Conservation (phyloP, 805 yeast species). For the Cephaloascus fragrans region DNA sequence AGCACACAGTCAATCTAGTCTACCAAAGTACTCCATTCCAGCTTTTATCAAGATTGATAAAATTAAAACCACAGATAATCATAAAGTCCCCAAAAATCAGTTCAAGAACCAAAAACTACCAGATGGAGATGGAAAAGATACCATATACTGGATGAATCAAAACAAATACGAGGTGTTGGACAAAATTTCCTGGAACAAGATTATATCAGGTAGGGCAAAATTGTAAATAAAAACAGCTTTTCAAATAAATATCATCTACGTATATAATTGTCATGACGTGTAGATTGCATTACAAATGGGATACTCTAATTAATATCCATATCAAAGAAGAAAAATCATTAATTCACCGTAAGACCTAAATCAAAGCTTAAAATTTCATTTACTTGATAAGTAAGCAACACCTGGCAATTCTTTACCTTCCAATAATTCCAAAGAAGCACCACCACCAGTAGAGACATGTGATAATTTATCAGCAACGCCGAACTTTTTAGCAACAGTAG, state of each 20-base stretch:
- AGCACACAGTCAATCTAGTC: conserved; percentile 20
- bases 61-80: conserved; percentile 68
- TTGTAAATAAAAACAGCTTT: no score
- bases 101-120: conserved; percentile 65
- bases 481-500: conserved; percentile 97
- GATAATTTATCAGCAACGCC: conserved; percentile 95
- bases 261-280: no score
- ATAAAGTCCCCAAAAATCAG: conserved; percentile 64
- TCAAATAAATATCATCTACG: no score
- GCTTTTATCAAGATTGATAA: conserved; percentile 58
- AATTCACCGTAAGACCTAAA: no score
- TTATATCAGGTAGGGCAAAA: conserved; percentile 27
- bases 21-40: conserved; percentile 85
- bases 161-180: conserved; percentile 50
- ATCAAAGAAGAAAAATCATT: no score
- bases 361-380: no score
- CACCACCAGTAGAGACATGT: conserved; percentile 99
- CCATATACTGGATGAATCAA: conserved; percentile 60
- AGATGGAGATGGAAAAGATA: conserved; percentile 52
- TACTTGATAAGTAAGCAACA: conserved; percentile 84
- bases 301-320: no score
- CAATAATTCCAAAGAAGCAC: conserved; percentile 96
- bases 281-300: no score
- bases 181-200: conserved; percentile 41
- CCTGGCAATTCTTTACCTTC: conserved; percentile 99